Conservation (phyloP, 2,329 filamentous ascomycete species). For the Emmonsia crescens region DNA sequence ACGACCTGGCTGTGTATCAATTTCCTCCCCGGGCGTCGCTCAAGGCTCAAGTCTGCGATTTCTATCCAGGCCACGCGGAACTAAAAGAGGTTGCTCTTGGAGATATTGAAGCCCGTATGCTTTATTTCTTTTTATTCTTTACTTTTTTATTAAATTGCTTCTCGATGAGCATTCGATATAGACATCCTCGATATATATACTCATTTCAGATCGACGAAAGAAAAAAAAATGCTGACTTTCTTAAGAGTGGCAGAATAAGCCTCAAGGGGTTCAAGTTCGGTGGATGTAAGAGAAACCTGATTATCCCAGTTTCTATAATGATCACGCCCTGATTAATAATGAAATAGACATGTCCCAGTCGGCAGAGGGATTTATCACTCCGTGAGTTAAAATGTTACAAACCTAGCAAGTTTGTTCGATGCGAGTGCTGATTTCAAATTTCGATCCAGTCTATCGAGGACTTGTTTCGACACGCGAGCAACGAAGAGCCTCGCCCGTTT, state of each 20-base stretch:
- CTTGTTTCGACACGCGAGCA: not conserved
- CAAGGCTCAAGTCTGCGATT: not conserved
- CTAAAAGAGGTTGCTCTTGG: not conserved
- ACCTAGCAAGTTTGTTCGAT: not conserved
- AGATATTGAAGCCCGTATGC: conserved; percentile 3
- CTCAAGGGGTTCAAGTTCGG: not conserved
- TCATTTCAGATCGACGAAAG: not conserved
- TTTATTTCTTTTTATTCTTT: not conserved
- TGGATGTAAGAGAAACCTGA: conserved; percentile 1
- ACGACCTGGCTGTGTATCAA: not conserved
- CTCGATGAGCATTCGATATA: not conserved
- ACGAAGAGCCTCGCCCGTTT: not conserved
- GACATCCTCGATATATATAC: not conserved
- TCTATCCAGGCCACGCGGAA: not conserved
- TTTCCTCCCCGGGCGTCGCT: not conserved
- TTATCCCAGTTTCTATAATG: not conserved
- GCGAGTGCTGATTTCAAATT: not conserved
- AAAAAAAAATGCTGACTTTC: not conserved
- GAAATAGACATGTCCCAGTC: conserved; percentile 3
- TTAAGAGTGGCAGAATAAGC: conserved; percentile 1
- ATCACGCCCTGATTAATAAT: not conserved
- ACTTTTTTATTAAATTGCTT: not conserved
- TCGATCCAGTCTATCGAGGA: conserved; percentile 1
- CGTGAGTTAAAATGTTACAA: not conserved
- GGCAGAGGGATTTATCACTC: conserved; percentile 3